Evolutionary conservation across 495 filamentous ascomycete species (phyloP), one percentile per base, ranked within the genome.

Genomic region (Lasiosphaeria ovina): DNA sequence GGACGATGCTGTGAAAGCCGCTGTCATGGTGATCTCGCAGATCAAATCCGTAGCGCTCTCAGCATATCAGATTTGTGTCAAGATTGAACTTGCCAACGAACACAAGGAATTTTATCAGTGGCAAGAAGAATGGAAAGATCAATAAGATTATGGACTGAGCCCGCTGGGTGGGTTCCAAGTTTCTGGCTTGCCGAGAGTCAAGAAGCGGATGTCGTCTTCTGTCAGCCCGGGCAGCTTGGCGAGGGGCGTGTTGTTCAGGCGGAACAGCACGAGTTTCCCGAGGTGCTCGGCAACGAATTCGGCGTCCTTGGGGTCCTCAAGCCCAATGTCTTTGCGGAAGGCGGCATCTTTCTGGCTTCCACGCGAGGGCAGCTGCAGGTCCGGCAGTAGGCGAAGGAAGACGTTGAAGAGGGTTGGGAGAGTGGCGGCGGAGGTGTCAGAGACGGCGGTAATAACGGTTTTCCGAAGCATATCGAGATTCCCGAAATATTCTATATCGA

Each of bases 111-210:
- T 98, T 70, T n/a, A 95, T 98, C 49, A 95, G 92, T 62, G 94
- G 94, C 52, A 98, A 98, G 79, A 98, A 98, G 81, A 98, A 98
- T 67, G 94, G 94, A 76, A 98, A 98, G 80, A 98, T 98, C 74
- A 98, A 98, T 82, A 98, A 98, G 83, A 98, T 98, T 70, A 98
- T 98, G 95, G 92, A 92, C 12, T 92, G 55, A 94, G 72, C 0
- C 91, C 89, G 12, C 82, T 82, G 3, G 72, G 75, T 33, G 85
- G 83, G 57, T 83, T 80, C 90, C 90, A 94, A 7, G 87, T 84
- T 38, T 89, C 87, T 17, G 79, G 81, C 55, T 88, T 90, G 17
- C 77, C 82, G 35, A 86, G 80, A 34, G 77, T 87, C 57, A 98
- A 74, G 65, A 97, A 97, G 17, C 76, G 79, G 64, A 91, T 85